Percentiles rank a stretch among this genome's conserved stretches.
Evolutionary conservation across 2,329 filamentous ascomycete species (phyloP).

Genomic region (Ophiosphaerella korrae): DNA sequence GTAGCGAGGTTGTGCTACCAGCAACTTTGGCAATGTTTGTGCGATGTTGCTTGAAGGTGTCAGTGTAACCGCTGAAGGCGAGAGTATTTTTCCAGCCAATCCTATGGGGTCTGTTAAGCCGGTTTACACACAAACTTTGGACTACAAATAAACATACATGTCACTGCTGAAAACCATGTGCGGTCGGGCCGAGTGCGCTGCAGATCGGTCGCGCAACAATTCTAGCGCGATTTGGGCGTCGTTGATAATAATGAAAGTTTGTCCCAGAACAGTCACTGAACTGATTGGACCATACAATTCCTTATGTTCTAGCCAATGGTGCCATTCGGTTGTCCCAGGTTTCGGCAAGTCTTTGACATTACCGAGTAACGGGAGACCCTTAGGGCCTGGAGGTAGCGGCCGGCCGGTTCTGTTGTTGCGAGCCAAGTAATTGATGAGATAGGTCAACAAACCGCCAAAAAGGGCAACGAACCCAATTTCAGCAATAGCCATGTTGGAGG

Average conservation of each 20-base stretch:
- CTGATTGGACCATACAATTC: constrained; percentile 42
- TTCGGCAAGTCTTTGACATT: constrained; percentile 57
- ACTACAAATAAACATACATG: constrained; percentile 8
- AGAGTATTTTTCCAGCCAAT: constrained; percentile 33
- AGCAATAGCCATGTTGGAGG: not conserved
- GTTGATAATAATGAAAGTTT: constrained; percentile 38
- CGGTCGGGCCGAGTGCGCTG: constrained; percentile 27
- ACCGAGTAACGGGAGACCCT: constrained; percentile 54
- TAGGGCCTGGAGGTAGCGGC: constrained; percentile 59
- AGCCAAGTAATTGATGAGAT: constrained; percentile 14
- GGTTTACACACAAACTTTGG: not conserved
- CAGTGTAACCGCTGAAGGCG: constrained; percentile 25
- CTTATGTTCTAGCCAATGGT: constrained; percentile 54
- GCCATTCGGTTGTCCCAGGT: constrained; percentile 44
- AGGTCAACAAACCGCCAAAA: constrained; percentile 2
- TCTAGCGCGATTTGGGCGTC: constrained; percentile 34
- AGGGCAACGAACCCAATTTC: not conserved
- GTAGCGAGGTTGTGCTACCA: constrained; percentile 24
- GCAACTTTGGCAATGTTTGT: constrained; percentile 36
- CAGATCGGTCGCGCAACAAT: constrained; percentile 26
- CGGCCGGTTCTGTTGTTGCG: constrained; percentile 11
- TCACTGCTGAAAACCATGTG: constrained; percentile 30
- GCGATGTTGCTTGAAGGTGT: constrained; percentile 29
- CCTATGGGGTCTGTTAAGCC: constrained; percentile 1
- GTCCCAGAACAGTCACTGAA: constrained; percentile 35